phyloP scores from a whole-genome alignment of 106 monocot species.

The Phalaenopsis equestris region DNA sequence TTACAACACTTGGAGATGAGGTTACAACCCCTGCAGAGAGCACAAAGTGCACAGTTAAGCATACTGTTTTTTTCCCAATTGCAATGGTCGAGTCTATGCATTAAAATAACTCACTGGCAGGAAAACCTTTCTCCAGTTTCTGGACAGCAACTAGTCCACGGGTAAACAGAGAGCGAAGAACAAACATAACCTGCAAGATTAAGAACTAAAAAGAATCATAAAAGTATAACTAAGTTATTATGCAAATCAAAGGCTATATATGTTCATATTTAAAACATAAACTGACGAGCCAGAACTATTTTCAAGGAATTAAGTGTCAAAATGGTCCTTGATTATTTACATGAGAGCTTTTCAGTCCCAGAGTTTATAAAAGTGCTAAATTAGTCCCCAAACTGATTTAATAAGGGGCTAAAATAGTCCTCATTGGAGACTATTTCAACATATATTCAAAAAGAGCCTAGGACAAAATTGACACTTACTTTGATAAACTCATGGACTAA shows the following conservation, averaged over 20 bases:
- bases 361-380: too few relatives aligned
- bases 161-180: constrained; percentile 47
- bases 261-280: background rate
- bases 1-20: constrained; percentile 74
- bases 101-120: constrained; percentile 59
- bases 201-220: background rate
- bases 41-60: constrained; percentile 4
- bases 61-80: background rate
- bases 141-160: constrained; percentile 66
- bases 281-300: background rate
- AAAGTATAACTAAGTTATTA: background rate
- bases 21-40: constrained; percentile 76
- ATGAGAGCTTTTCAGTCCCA: too few relatives aligned
- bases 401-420: too few relatives aligned
- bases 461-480: too few relatives aligned
- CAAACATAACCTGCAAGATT: constrained; percentile 76
- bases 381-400: too few relatives aligned
- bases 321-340: too few relatives aligned
- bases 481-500: too few relatives aligned
- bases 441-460: too few relatives aligned
- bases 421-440: too few relatives aligned
- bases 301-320: too few relatives aligned
- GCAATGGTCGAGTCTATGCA: background rate
- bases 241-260: background rate
- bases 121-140: constrained; percentile 60